phyloP scores from a whole-genome alignment of 1,139 yeast species.

The Scheffersomyces segobiensis region DNA sequence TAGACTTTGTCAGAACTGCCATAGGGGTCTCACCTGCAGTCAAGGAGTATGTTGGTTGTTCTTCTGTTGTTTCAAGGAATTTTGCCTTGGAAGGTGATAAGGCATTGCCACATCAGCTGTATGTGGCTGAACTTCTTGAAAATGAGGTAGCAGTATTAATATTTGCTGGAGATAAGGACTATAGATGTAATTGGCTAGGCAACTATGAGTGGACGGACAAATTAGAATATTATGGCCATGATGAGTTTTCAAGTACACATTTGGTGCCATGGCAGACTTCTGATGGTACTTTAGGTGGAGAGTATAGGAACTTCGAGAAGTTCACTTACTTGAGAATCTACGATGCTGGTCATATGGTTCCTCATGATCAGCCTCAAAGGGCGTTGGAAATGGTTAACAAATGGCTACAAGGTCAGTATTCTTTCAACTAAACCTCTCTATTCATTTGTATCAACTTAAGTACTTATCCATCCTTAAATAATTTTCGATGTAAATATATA shows the following conservation, averaged over 20 bases:
- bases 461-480: not conserved
- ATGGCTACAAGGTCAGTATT: constrained; percentile 23
- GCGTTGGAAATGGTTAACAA: constrained; percentile 49
- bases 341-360: constrained; percentile 55
- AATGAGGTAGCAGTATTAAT: constrained; percentile 65
- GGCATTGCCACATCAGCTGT: constrained; percentile 80
- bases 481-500: constrained; percentile 1
- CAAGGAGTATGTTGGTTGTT: constrained; percentile 76
- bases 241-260: constrained; percentile 46
- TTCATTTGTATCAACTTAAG: not conserved
- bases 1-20: constrained; percentile 65
- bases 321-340: constrained; percentile 49
- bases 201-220: constrained; percentile 73
- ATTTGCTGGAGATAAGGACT: constrained; percentile 81
- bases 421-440: not conserved
- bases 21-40: constrained; percentile 77
- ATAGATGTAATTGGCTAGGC: constrained; percentile 81
- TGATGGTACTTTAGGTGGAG: constrained; percentile 37
- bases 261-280: constrained; percentile 7
- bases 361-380: constrained; percentile 48
- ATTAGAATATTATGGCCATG: constrained; percentile 61
- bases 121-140: constrained; percentile 54
- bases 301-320: constrained; percentile 45
- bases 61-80: constrained; percentile 74
- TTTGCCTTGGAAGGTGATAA: constrained; percentile 82